These are phyloP conservation scores for Aspergillus homomorphus DNA, from an alignment of 495 filamentous ascomycete genomes.

Conservation along the genomic window DNA sequence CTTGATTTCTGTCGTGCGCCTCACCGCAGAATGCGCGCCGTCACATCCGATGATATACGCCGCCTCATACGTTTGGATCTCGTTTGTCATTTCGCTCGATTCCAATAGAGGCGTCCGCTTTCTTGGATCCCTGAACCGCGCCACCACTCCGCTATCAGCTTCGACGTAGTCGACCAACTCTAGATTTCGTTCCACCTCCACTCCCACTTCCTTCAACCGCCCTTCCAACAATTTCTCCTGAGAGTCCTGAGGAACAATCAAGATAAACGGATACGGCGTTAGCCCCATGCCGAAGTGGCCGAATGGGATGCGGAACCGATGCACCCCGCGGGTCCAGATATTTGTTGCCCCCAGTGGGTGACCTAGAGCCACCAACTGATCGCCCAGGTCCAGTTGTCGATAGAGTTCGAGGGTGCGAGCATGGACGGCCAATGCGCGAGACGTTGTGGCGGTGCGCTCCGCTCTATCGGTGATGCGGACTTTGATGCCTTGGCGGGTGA, in stretches of 20 bases:
- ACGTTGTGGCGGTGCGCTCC: constrained; percentile 12
- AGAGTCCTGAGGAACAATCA: constrained; percentile 30
- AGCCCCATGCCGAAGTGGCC: constrained; percentile 25
- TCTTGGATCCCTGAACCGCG: constrained; percentile 19
- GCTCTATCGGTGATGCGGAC: constrained; percentile 38
- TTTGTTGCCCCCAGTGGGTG: constrained; percentile 36
- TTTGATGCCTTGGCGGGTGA: constrained; percentile 31
- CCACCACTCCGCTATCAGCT: constrained; percentile 24
- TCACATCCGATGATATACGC: constrained; percentile 38
- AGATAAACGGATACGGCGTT: constrained; percentile 36
- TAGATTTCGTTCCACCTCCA: constrained; percentile 30
- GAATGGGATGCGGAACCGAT: constrained; percentile 24
- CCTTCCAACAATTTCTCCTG: constrained; percentile 38
- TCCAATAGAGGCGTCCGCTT: background rate
- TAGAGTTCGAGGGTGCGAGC: constrained; percentile 39
- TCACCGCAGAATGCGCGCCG: constrained; percentile 33
- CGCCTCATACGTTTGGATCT: constrained; percentile 24
- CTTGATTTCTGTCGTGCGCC: constrained; percentile 24
- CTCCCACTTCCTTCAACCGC: constrained; percentile 28
- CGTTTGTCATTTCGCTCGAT: background rate
- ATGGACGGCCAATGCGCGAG: background rate
- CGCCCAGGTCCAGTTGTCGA: constrained; percentile 35
- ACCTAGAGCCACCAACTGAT: constrained; percentile 28
- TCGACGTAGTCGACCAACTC: constrained; percentile 29
- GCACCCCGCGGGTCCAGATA: constrained; percentile 30